Conservation (phyloP, 345 rosid genomes). For the Lepidium africanum region DNA sequence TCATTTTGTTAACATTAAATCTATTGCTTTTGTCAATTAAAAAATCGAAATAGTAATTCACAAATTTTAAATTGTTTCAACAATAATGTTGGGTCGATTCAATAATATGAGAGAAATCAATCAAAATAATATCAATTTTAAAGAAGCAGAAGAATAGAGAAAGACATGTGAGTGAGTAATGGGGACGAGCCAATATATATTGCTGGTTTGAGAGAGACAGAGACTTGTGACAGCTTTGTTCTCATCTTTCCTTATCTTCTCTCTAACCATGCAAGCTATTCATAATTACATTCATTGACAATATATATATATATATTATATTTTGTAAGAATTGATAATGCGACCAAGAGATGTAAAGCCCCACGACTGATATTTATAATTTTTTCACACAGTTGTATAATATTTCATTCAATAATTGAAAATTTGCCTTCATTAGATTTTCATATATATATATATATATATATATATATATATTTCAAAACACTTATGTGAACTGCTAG, state of each 20-base stretch:
- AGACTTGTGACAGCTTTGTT: constrained; percentile 28
- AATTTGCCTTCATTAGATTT: background rate
- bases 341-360: constrained; percentile 14
- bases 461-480: no score
- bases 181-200: constrained; percentile 19
- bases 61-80: background rate
- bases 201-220: constrained; percentile 28
- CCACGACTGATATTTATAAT: constrained; percentile 4
- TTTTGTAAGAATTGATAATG: background rate
- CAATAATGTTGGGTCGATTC: background rate
- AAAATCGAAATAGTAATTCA: background rate
- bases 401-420: background rate
- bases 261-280: background rate
- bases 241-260: constrained; percentile 22
- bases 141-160: constrained; percentile 21
- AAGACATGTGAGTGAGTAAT: constrained; percentile 33
- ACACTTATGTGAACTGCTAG: no score
- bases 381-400: background rate
- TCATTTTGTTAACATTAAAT: constrained; percentile 3
- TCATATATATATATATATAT: no score
- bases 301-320: background rate
- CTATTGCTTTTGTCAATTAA: background rate
- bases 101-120: background rate
- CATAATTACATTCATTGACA: background rate
- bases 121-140: background rate